Percentiles rank a stretch among this genome's conserved stretches.
phyloP scores from a whole-genome alignment of 768 basidiomycete species.

The Tricholoma terreum region DNA sequence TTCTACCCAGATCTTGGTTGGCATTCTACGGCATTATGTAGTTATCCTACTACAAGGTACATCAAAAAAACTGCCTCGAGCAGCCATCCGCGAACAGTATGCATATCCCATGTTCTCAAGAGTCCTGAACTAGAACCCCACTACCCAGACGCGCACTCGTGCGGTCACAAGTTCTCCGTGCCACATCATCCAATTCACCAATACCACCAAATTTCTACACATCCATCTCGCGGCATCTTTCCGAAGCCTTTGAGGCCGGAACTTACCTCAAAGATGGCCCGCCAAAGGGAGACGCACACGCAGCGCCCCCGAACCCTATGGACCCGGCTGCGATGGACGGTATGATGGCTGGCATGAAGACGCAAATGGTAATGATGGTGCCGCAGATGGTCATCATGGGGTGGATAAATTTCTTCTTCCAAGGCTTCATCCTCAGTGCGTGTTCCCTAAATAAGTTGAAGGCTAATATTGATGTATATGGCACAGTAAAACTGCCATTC shows the following conservation, averaged over 20 bases:
- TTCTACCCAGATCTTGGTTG: slow-evolving; percentile 74
- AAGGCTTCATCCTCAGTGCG: slow-evolving; percentile 96
- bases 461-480: neutral
- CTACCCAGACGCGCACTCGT: slow-evolving; percentile 63
- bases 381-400: slow-evolving; percentile 99
- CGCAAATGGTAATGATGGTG: slow-evolving; percentile 99
- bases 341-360: slow-evolving; percentile 99
- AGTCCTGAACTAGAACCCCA: slow-evolving; percentile 4
- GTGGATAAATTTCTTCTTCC: slow-evolving; percentile 99
- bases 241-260: slow-evolving; percentile 68
- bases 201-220: slow-evolving; percentile 71
- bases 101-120: slow-evolving; percentile 27
- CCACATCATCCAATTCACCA: slow-evolving; percentile 78
- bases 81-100: slow-evolving; percentile 90
- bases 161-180: slow-evolving; percentile 81
- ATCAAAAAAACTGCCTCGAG: slow-evolving; percentile 76
- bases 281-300: slow-evolving; percentile 57
- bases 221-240: slow-evolving; percentile 72
- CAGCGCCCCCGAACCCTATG: slow-evolving; percentile 74
- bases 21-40: slow-evolving; percentile 90
- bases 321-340: slow-evolving; percentile 95
- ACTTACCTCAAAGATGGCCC: slow-evolving; percentile 85
- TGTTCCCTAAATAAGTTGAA: slow-evolving; percentile 16
- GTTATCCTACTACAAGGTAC: slow-evolving; percentile 78
- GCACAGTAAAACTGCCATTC: slow-evolving; percentile 90